Evolutionary conservation across 2,329 filamentous ascomycete species (phyloP).

Genomic region (Colletotrichum spaethianum): DNA sequence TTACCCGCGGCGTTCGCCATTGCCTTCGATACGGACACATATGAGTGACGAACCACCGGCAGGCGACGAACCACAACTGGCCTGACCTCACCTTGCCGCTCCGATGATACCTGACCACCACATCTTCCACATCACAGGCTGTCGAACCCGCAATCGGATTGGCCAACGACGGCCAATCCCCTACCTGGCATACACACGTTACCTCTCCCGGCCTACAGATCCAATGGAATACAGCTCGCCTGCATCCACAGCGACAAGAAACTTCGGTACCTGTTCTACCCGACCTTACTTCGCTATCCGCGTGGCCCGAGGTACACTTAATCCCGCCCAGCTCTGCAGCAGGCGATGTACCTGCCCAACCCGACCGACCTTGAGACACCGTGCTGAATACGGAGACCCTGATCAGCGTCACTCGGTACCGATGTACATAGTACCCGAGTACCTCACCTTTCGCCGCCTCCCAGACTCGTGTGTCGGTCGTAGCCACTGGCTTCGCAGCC

Average conservation of each 20-base stretch:
- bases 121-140: not conserved
- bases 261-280: slow-evolving; percentile 20
- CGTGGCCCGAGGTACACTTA: slow-evolving; percentile 24
- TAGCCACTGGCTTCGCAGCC: slow-evolving; percentile 14
- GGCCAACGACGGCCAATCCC: not conserved
- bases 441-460: not conserved
- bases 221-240: not conserved
- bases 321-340: slow-evolving; percentile 11
- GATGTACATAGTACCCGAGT: slow-evolving; percentile 27
- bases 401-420: slow-evolving; percentile 25
- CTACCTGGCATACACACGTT: slow-evolving; percentile 2
- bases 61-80: not conserved
- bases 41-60: slow-evolving; percentile 4
- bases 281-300: not conserved
- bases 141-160: not conserved
- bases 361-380: slow-evolving; percentile 16
- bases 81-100: slow-evolving; percentile 36
- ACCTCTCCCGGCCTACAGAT: slow-evolving; percentile 1
- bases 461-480: slow-evolving; percentile 6
- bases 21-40: not conserved
- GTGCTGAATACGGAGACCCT: slow-evolving; percentile 35
- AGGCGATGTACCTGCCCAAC: slow-evolving; percentile 30
- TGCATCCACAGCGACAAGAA: slow-evolving; percentile 6
- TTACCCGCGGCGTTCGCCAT: not conserved
- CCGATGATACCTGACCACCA: slow-evolving; percentile 16